Conservation (phyloP, 192 early-diverging fungal genomes). For the Funneliformis geosporum region DNA sequence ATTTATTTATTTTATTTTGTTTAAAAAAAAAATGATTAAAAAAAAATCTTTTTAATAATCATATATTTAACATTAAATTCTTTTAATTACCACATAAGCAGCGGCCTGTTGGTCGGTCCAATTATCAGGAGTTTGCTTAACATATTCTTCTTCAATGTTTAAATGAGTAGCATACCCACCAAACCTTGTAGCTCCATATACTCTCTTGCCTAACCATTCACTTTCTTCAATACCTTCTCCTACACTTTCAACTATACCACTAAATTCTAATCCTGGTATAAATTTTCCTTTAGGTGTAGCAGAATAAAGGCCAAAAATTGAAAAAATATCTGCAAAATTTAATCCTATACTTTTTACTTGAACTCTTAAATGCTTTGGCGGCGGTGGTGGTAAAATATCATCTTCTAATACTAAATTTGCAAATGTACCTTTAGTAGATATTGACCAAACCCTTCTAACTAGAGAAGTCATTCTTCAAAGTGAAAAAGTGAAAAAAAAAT, state of each 20-base stretch:
- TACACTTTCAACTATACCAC: slow-evolving; percentile 25
- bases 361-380: slow-evolving; percentile 5
- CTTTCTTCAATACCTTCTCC: slow-evolving; percentile 9
- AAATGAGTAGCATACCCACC: slow-evolving; percentile 25
- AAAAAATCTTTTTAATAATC: background rate
- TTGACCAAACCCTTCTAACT: background rate
- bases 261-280: slow-evolving; percentile 29
- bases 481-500: background rate
- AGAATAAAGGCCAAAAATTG: slow-evolving; percentile 14
- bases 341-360: slow-evolving; percentile 2
- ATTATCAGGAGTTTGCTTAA: slow-evolving; percentile 11
- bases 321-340: slow-evolving; percentile 25
- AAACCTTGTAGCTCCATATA: slow-evolving; percentile 30
- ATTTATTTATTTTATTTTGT: background rate
- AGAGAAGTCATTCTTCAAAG: background rate
- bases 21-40: slow-evolving; percentile 2
- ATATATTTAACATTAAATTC: background rate
- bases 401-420: background rate
- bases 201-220: slow-evolving; percentile 30
- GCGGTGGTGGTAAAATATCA: slow-evolving; percentile 8
- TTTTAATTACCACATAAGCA: slow-evolving; percentile 22
- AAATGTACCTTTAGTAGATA: background rate
- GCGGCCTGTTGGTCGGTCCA: slow-evolving; percentile 31
- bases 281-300: slow-evolving; percentile 24
- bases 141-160: background rate